Evolutionary conservation across 169 alveolate species (phyloP).

Genomic region (Plasmodium gonderi): DNA sequence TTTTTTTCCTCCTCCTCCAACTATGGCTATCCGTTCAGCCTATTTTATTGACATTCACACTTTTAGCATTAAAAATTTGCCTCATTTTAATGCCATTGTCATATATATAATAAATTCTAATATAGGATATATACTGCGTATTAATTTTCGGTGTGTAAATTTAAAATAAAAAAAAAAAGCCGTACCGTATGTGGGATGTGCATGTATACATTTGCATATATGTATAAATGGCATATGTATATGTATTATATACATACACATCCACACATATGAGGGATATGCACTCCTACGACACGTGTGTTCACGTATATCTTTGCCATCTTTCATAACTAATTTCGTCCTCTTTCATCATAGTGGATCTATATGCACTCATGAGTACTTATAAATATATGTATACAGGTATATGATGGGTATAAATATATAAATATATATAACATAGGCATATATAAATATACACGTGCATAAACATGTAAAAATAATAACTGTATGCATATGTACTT

Average conservation of each 20-base stretch:
- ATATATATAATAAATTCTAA: neutral
- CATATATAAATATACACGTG: neutral
- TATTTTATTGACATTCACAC: no score
- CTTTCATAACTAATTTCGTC: neutral
- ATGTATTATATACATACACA: no score
- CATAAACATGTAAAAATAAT: neutral
- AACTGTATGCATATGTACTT: neutral
- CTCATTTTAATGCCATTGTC: neutral
- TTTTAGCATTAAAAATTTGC: neutral
- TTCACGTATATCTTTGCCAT: neutral
- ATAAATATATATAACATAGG: neutral
- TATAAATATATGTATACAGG: neutral
- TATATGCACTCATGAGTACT: neutral
- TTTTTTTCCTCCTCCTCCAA: no score
- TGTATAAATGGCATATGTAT: no score
- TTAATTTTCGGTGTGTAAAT: neutral
- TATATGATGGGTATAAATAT: neutral
- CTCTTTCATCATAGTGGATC: neutral
- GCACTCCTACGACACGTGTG: neutral
- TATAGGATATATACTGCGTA: neutral
- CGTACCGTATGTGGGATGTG: neutral
- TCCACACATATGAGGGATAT: neutral
- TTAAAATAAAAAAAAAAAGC: neutral
- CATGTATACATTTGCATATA: no score
- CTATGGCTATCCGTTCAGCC: no score